Evolutionary conservation across 2,329 filamentous ascomycete genomes (phyloP), one percentile per base, ranked within the genome.

Genomic region (Didymella sp.): DNA sequence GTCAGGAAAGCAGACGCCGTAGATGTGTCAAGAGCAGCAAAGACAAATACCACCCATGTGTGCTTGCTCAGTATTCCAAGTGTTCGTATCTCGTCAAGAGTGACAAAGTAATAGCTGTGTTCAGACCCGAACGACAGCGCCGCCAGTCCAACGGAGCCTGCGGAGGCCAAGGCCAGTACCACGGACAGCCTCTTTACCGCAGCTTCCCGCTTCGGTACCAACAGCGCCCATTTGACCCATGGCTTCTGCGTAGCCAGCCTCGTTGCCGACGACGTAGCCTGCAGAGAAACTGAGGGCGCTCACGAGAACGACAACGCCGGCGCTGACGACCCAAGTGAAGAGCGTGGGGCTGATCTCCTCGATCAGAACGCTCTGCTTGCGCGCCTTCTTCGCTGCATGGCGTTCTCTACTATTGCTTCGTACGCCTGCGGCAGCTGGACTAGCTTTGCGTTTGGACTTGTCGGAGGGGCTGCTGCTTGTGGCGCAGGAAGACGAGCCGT

Each of bases 321-420:
- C 86, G 45, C 84, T 86, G 43, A 88, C 82, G 4, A 88, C 83
- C 86, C 86, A 89, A 0, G 86, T 87, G 63, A 88, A 81, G 8
- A 88, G 75, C 0, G 86, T 88, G 0, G 86, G 86, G 28, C 80
- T 84, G 55, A 85, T 79, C 6, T 77, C 74, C 28, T 78, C 78
- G 17, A 74, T 67, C 9, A 75, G 31, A 6, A 69, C 69, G 9
- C 66, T 67, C 17, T 68, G 67, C 48, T 73, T 72, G 17, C 77
- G 75, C 6, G 73, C 73, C 56, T 81, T 82, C 69, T 82, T 82
- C 24, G 72, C 55, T 1, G 69, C 70, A n/a, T 77, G 77, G 9
- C 77, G 76, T 54, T 80, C 79, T 61, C 78, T 79, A 62, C 76
- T 78, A 43, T 73, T 73, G 58, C 76, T 80, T 27, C 76, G 75